Evolutionary conservation across 768 basidiomycete genomes (phyloP).

Genomic region (Collybia nuda): DNA sequence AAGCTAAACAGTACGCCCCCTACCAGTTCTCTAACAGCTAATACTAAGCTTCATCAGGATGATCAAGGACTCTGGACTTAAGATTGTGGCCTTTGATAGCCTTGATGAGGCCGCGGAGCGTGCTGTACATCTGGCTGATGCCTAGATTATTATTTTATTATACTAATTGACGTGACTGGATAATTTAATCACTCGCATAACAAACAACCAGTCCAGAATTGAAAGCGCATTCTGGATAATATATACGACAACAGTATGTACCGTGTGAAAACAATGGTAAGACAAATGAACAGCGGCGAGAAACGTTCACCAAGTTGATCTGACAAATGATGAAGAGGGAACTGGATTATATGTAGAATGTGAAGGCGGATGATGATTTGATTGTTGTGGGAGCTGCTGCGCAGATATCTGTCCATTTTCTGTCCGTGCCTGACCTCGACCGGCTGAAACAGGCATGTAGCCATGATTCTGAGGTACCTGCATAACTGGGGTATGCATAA

Average conservation of each 20-base stretch:
- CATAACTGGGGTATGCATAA: constrained; percentile 63
- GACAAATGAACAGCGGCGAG: constrained; percentile 20
- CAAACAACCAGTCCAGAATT: constrained; percentile 4
- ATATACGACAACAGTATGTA: constrained; percentile 36
- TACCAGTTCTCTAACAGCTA: not conserved
- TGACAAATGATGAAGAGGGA: constrained; percentile 41
- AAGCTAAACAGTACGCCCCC: constrained; percentile 84
- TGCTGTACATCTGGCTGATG: constrained; percentile 67
- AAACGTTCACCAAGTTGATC: constrained; percentile 50
- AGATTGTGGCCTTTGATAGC: constrained; percentile 91
- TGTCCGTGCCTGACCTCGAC: constrained; percentile 47
- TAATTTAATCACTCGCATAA: constrained; percentile 7
- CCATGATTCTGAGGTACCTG: constrained; percentile 39
- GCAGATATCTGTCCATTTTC: constrained; percentile 48
- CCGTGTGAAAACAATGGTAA: constrained; percentile 34
- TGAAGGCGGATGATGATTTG: constrained; percentile 25
- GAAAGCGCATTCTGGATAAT: constrained; percentile 9
- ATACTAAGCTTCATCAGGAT: constrained; percentile 55
- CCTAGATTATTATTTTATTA: constrained; percentile 10
- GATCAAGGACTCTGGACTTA: constrained; percentile 89
- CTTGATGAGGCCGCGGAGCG: constrained; percentile 89
- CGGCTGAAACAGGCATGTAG: constrained; percentile 46
- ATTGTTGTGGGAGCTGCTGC: constrained; percentile 31
- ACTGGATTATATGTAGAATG: constrained; percentile 41
- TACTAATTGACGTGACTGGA: constrained; percentile 12